These are phyloP conservation scores for Byssothecium circinans DNA, from an alignment of 2,329 filamentous ascomycete species.

Conservation along the genomic window DNA sequence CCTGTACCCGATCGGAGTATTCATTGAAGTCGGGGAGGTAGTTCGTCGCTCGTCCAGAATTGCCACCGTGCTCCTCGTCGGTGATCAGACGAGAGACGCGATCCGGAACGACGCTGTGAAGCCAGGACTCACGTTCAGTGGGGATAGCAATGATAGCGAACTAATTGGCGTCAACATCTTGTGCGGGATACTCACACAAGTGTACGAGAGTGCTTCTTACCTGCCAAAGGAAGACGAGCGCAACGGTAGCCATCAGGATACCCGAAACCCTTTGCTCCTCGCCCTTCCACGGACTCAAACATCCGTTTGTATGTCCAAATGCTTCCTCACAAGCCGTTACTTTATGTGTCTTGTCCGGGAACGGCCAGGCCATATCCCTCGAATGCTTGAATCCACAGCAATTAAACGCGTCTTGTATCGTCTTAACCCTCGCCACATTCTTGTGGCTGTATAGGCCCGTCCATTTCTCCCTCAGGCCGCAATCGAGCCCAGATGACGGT, in stretches of 20 bases:
- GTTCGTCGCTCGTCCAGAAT: slow-evolving; percentile 28
- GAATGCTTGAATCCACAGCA: slow-evolving; percentile 67
- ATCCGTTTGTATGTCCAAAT: slow-evolving; percentile 53
- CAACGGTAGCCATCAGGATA: slow-evolving; percentile 56
- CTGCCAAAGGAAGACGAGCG: slow-evolving; percentile 40
- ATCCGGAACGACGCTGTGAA: slow-evolving; percentile 33
- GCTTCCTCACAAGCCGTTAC: slow-evolving; percentile 49
- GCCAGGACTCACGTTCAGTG: slow-evolving; percentile 35
- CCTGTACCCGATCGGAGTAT: slow-evolving; percentile 36
- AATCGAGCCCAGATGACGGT: slow-evolving; percentile 48
- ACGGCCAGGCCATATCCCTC: slow-evolving; percentile 64
- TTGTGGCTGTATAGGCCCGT: slow-evolving; percentile 55
- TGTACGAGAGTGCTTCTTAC: slow-evolving; percentile 15
- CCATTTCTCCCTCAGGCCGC: slow-evolving; percentile 62
- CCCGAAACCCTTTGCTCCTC: slow-evolving; percentile 58
- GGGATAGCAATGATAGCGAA: slow-evolving; percentile 35
- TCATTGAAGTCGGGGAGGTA: slow-evolving; percentile 31
- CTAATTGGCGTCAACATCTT: slow-evolving; percentile 12
- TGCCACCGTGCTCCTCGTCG: slow-evolving; percentile 27
- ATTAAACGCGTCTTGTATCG: slow-evolving; percentile 65
- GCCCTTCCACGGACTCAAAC: slow-evolving; percentile 59
- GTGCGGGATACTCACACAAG: not conserved
- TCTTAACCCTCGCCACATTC: slow-evolving; percentile 54
- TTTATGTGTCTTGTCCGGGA: slow-evolving; percentile 45
- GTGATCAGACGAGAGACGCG: slow-evolving; percentile 37